A percentile compares a stretch with the other conserved stretches of the same genome.
Evolutionary conservation across 2,329 filamentous ascomycete genomes (phyloP).

Genomic region (Tolypocladium album): DNA sequence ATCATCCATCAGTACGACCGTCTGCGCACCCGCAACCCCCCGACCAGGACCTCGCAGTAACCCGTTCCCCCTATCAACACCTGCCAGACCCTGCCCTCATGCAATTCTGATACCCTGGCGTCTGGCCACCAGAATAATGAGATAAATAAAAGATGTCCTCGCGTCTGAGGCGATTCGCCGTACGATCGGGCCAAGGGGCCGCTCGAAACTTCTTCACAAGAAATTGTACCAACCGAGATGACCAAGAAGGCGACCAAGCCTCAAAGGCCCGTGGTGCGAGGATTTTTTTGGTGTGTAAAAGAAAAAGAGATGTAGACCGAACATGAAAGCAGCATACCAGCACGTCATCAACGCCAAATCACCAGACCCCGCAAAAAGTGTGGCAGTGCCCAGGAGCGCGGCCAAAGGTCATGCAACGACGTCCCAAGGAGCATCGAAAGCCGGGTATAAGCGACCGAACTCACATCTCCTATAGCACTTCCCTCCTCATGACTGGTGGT

Average conservation of each 20-base stretch:
- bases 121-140: not conserved
- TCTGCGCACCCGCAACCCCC: not conserved
- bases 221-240: not conserved
- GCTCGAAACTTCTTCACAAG: not conserved
- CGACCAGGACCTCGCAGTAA: not conserved
- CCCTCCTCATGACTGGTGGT: conserved; percentile 58
- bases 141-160: not conserved
- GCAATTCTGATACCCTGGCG: not conserved
- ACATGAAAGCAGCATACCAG: conserved; percentile 22
- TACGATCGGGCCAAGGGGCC: not conserved
- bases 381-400: conserved; percentile 16
- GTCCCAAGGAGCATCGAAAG: conserved; percentile 39
- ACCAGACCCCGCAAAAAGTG: conserved; percentile 29
- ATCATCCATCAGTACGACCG: conserved; percentile 3
- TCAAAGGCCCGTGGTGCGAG: not conserved
- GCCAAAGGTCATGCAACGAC: conserved; percentile 14
- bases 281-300: not conserved
- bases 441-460: conserved; percentile 43
- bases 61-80: not conserved
- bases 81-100: not conserved
- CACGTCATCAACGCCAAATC: conserved; percentile 32
- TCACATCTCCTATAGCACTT: conserved; percentile 1
- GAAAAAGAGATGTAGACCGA: conserved; percentile 11
- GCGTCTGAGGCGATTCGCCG: not conserved
- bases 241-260: conserved; percentile 1